These are phyloP conservation scores for Strobilomyces echinocephalus DNA, from an alignment of 768 basidiomycete species.

Conservation along the genomic window DNA sequence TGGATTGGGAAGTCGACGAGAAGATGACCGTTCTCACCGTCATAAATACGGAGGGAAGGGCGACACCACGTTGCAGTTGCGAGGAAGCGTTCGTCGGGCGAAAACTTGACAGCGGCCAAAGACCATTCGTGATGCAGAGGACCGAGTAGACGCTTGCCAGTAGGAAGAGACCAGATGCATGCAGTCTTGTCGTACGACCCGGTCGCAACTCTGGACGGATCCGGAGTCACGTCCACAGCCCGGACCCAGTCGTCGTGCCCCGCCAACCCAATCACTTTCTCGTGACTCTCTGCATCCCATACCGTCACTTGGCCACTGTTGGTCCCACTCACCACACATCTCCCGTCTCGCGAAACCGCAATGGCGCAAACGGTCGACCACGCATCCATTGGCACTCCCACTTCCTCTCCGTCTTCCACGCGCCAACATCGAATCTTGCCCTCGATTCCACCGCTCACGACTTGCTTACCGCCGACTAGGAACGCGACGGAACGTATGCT, in stretches of 20 bases:
- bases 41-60: conserved; percentile 1
- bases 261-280: background rate
- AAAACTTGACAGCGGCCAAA: conserved; percentile 7
- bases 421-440: conserved; percentile 4
- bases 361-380: conserved; percentile 4
- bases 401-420: conserved; percentile 1
- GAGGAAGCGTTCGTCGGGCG: conserved; percentile 4
- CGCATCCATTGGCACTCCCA: conserved; percentile 1
- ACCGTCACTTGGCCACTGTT: conserved; percentile 3
- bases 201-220: conserved; percentile 1
- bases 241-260: conserved; percentile 2
- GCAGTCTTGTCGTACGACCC: conserved; percentile 9
- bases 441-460: conserved; percentile 8
- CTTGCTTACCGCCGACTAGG: conserved; percentile 1
- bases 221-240: conserved; percentile 3
- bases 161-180: conserved; percentile 3
- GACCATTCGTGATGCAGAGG: conserved; percentile 3
- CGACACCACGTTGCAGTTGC: conserved; percentile 4
- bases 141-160: background rate
- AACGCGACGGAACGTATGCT: conserved; percentile 4
- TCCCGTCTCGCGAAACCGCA: conserved; percentile 3
- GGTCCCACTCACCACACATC: conserved; percentile 3
- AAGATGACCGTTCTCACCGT: background rate
- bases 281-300: background rate
- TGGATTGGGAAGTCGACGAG: conserved; percentile 1